phyloP scores from a whole-genome alignment of 805 yeast genomes.

The Pichia ethanolica region DNA sequence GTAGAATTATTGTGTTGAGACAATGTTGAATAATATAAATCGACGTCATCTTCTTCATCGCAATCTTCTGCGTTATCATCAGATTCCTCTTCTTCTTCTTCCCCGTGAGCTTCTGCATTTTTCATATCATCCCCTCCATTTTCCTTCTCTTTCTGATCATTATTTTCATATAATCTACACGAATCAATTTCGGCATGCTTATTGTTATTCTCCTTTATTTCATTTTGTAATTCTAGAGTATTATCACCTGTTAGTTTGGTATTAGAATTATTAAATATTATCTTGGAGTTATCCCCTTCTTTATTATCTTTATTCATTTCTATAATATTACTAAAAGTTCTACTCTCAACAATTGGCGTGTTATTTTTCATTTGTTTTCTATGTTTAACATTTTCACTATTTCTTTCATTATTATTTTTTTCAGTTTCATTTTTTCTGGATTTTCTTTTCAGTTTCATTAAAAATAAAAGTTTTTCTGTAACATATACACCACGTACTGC shows the following conservation, averaged over 20 bases:
- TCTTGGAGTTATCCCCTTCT: background rate
- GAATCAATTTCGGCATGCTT: background rate
- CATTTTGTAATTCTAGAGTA: too few species aligned
- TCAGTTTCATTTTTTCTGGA: background rate
- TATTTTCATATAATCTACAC: too few species aligned
- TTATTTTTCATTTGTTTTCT: too few species aligned
- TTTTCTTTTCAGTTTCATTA: slow-evolving; percentile 3
- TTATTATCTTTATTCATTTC: background rate
- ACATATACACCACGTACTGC: slow-evolving; percentile 26
- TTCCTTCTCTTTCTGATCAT: too few species aligned
- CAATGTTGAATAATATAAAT: slow-evolving; percentile 1
- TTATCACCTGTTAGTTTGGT: too few species aligned
- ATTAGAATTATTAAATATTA: too few species aligned
- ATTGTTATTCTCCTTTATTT: background rate
- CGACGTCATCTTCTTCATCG: background rate
- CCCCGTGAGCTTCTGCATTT: background rate
- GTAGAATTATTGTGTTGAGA: background rate
- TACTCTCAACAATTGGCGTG: too few species aligned
- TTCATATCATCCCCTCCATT: background rate
- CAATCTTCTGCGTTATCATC: too few species aligned
- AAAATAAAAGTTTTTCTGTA: slow-evolving; percentile 17
- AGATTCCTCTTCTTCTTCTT: background rate
- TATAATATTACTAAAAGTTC: too few species aligned
- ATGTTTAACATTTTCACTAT: background rate
- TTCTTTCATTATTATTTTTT: background rate